Evolutionary conservation across 2,329 filamentous ascomycete genomes (phyloP).

Genomic region (Alternaria longipes): DNA sequence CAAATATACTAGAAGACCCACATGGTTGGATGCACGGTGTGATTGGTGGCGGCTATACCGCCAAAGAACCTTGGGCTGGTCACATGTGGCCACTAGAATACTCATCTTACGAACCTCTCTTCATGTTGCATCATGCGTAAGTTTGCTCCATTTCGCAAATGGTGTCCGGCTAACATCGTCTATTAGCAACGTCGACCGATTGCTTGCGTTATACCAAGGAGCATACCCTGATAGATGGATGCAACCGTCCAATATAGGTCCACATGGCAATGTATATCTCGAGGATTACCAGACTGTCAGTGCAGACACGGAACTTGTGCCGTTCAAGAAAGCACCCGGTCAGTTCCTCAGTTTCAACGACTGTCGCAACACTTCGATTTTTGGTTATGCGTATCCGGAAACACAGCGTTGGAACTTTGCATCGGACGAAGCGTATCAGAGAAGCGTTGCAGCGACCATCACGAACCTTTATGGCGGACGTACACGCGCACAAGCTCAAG

Average conservation of each 20-base stretch:
- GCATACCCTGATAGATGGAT: slow-evolving; percentile 75
- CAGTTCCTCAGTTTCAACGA: slow-evolving; percentile 45
- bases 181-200: slow-evolving; percentile 47
- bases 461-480: slow-evolving; percentile 32
- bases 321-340: slow-evolving; percentile 37
- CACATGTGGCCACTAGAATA: slow-evolving; percentile 77
- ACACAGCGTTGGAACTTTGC: slow-evolving; percentile 39
- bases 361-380: slow-evolving; percentile 30
- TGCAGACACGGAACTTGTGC: slow-evolving; percentile 55
- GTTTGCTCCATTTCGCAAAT: slow-evolving; percentile 12
- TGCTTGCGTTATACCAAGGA: slow-evolving; percentile 78
- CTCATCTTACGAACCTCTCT: slow-evolving; percentile 79
- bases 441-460: slow-evolving; percentile 25
- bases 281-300: slow-evolving; percentile 54
- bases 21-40: slow-evolving; percentile 50
- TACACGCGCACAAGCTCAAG: slow-evolving; percentile 14
- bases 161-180: neutral
- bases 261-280: slow-evolving; percentile 51
- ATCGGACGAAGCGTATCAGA: slow-evolving; percentile 21
- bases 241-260: slow-evolving; percentile 52
- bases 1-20: slow-evolving; percentile 30
- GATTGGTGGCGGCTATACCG: slow-evolving; percentile 54
- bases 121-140: slow-evolving; percentile 53
- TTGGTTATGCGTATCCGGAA: slow-evolving; percentile 50
- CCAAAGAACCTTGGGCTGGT: slow-evolving; percentile 52